phyloP scores from a whole-genome alignment of 345 rosid species.

The Murraya paniculata region DNA sequence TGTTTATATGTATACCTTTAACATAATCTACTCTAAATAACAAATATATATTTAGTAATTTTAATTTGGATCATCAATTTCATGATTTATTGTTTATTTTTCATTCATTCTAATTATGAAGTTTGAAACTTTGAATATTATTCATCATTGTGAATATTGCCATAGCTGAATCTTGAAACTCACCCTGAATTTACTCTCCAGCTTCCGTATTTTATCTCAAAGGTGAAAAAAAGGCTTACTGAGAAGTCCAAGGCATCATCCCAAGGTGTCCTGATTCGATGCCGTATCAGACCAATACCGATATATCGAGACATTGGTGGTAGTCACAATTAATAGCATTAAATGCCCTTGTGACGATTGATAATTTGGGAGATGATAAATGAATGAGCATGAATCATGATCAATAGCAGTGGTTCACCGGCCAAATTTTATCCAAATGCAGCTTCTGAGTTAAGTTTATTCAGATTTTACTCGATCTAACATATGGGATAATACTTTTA shows the following conservation, averaged over 20 bases:
- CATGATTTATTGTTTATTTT: too few species aligned
- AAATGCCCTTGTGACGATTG: not conserved
- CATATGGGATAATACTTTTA: too few species aligned
- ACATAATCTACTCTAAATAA: not conserved
- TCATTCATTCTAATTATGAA: too few species aligned
- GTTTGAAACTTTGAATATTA: not conserved
- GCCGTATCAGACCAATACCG: not conserved
- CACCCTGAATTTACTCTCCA: not conserved
- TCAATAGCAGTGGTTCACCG: not conserved
- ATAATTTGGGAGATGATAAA: not conserved
- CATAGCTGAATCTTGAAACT: not conserved
- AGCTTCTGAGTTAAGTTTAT: too few species aligned
- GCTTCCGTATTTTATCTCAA: not conserved
- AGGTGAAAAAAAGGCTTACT: not conserved
- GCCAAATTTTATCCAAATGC: too few species aligned
- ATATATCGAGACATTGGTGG: not conserved
- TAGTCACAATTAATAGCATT: not conserved
- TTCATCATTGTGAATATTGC: not conserved
- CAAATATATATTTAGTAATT: too few species aligned
- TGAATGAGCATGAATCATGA: too few species aligned
- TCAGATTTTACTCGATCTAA: too few species aligned
- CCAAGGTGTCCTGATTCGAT: not conserved
- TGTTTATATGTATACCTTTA: not conserved
- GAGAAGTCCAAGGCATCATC: not conserved
- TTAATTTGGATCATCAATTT: not conserved